A percentile compares a stretch with the other conserved stretches of the same genome.
Conservation (phyloP, 2,329 filamentous ascomycete species). For the Ophiostoma ulmi region DNA sequence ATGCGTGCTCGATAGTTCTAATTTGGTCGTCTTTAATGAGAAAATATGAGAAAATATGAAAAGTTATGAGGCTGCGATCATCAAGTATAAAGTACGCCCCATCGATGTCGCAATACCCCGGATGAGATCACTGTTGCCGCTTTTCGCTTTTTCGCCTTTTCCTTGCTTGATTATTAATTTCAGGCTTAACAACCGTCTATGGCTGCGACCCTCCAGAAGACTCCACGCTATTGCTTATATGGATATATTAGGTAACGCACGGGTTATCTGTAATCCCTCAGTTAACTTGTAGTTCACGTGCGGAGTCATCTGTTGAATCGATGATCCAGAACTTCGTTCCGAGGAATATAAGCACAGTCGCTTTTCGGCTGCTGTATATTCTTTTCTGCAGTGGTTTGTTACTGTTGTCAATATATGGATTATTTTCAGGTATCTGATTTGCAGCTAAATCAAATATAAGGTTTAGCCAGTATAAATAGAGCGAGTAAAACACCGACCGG, state of each 20-base stretch:
- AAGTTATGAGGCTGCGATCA: too few relatives aligned
- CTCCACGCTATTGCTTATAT: not conserved
- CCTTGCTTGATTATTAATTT: not conserved
- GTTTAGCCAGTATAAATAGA: too few relatives aligned
- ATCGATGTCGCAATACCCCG: not conserved
- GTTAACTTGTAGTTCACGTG: not conserved
- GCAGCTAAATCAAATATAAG: too few relatives aligned
- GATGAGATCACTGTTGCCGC: not conserved
- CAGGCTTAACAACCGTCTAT: not conserved
- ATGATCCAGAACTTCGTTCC: not conserved
- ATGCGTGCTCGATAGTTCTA: not conserved
- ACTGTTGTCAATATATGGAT: too few relatives aligned
- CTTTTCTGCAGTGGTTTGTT: too few relatives aligned
- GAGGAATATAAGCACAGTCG: too few relatives aligned
- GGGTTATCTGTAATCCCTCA: not conserved
- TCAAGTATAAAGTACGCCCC: too few relatives aligned
- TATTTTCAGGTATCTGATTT: too few relatives aligned
- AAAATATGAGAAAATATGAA: not conserved
- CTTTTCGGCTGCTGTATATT: too few relatives aligned
- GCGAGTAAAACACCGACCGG: too few relatives aligned
- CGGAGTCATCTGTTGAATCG: not conserved
- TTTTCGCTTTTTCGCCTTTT: not conserved
- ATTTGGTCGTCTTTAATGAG: not conserved
- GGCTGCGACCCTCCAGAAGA: not conserved
- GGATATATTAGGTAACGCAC: not conserved